These are phyloP conservation scores for Ampelomyces quisqualis DNA, from an alignment of 2,329 filamentous ascomycete genomes.

Conservation along the genomic window DNA sequence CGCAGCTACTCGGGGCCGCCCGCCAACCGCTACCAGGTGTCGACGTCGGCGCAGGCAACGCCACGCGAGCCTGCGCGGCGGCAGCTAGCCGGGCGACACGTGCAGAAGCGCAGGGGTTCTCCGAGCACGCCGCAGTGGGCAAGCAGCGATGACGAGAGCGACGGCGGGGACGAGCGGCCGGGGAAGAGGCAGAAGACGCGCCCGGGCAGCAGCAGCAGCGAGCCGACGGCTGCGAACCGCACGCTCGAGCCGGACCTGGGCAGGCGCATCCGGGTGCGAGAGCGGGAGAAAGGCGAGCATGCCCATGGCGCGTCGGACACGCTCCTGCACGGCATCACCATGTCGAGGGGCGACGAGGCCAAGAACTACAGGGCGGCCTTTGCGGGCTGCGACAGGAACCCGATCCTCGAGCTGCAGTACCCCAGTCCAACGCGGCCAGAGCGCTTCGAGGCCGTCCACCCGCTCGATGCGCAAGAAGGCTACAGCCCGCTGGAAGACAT, in stretches of 20 bases:
- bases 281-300: conserved; percentile 10
- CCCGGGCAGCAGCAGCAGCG: conserved; percentile 41
- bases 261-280: conserved; percentile 35
- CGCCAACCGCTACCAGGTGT: conserved; percentile 31
- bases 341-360: conserved; percentile 43
- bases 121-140: conserved; percentile 39
- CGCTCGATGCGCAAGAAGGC: conserved; percentile 26
- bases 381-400: conserved; percentile 46
- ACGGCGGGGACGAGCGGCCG: conserved; percentile 30
- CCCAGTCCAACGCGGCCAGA: conserved; percentile 72
- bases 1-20: conserved; percentile 23
- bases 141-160: conserved; percentile 37
- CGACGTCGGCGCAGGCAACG: conserved; percentile 16
- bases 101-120: conserved; percentile 38
- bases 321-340: conserved; percentile 46
- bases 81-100: conserved; percentile 31
- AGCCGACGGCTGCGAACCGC: conserved; percentile 40
- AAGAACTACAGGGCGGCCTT: conserved; percentile 56
- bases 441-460: conserved; percentile 45
- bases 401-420: conserved; percentile 73
- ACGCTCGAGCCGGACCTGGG: conserved; percentile 40
- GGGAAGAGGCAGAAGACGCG: conserved; percentile 34
- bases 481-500: conserved; percentile 68
- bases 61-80: conserved; percentile 22
- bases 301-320: conserved; percentile 8